Percentiles rank a stretch among this genome's conserved stretches.
Conservation (phyloP, 2,329 filamentous ascomycete species). For the Ilyonectria mors-panacis region DNA sequence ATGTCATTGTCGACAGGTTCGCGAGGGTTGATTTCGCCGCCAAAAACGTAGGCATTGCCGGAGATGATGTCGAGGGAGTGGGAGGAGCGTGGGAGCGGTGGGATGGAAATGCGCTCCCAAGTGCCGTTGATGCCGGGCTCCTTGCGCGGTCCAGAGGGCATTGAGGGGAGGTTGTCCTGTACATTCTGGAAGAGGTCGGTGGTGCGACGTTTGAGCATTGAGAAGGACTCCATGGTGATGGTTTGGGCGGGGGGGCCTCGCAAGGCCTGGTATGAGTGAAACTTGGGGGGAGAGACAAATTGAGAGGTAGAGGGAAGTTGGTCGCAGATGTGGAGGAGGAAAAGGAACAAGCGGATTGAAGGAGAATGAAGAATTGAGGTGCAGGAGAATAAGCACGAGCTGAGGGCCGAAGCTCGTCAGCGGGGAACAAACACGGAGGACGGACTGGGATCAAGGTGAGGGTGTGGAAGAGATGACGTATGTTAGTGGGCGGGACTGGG, state of each 20-base stretch:
- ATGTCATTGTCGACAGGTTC: constrained; percentile 81
- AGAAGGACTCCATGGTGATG: constrained; percentile 63
- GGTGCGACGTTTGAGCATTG: constrained; percentile 68
- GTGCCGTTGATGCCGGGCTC: constrained; percentile 65
- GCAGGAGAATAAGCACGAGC: constrained; percentile 23
- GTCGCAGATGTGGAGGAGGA: constrained; percentile 15
- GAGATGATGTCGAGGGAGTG: constrained; percentile 76
- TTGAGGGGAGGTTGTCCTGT: constrained; percentile 61
- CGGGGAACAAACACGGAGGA: constrained; percentile 27
- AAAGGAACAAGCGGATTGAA: constrained; percentile 2
- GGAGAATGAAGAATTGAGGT: constrained; percentile 7
- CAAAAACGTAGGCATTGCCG: constrained; percentile 77
- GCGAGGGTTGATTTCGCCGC: constrained; percentile 78
- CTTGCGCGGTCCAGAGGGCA: constrained; percentile 49
- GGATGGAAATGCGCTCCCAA: constrained; percentile 71
- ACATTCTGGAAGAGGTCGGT: constrained; percentile 67
- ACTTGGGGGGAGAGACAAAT: constrained; percentile 8
- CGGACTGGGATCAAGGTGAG: constrained; percentile 19
- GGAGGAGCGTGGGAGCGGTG: constrained; percentile 78
- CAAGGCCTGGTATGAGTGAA: constrained; percentile 8
- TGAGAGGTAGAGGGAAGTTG: neutral
- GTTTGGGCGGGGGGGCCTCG: constrained; percentile 19
- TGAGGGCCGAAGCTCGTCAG: constrained; percentile 28
- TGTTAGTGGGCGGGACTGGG: constrained; percentile 5
- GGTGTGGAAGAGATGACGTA: constrained; percentile 33